phyloP scores from a whole-genome alignment of 805 yeast genomes.

The Priceomyces fermenticarens region DNA sequence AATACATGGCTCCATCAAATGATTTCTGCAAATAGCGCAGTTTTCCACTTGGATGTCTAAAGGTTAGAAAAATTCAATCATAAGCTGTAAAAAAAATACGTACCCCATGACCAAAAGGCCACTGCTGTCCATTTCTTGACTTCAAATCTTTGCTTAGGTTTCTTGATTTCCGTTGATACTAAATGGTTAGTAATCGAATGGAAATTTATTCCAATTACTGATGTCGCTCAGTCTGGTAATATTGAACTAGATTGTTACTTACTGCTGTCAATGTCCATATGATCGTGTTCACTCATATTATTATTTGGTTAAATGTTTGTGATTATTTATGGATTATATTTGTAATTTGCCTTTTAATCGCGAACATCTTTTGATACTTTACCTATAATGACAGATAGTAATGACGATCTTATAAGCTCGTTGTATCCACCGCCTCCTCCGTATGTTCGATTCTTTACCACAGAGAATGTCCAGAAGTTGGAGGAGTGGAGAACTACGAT shows the following conservation, averaged over 20 bases:
- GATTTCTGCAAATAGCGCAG: conserved; percentile 97
- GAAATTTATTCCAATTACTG: not conserved
- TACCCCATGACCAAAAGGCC: conserved; percentile 99
- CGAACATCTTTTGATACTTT: not conserved
- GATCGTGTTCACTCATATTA: conserved; percentile 23
- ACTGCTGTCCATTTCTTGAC: conserved; percentile 98
- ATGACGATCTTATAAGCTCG: conserved; percentile 50
- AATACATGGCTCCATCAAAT: conserved; percentile 96
- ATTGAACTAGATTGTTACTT: too few species aligned
- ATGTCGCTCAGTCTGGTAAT: not conserved
- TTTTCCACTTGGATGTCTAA: conserved; percentile 81
- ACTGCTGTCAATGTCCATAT: conserved; percentile 33
- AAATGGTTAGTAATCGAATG: conserved; percentile 14
- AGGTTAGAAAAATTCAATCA: conserved; percentile 13
- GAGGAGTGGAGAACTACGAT: conserved; percentile 25
- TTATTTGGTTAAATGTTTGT: too few species aligned
- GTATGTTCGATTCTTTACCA: conserved; percentile 68
- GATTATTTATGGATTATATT: not conserved
- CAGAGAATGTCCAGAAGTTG: conserved; percentile 55
- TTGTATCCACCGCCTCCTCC: conserved; percentile 96
- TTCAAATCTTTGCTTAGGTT: conserved; percentile 70
- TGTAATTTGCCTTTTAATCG: not conserved
- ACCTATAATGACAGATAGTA: conserved; percentile 5
- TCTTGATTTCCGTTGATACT: conserved; percentile 16
- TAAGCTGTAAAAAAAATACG: conserved; percentile 17